Conservation (phyloP, 129 eudicot species). For the Flaveria brownii region DNA sequence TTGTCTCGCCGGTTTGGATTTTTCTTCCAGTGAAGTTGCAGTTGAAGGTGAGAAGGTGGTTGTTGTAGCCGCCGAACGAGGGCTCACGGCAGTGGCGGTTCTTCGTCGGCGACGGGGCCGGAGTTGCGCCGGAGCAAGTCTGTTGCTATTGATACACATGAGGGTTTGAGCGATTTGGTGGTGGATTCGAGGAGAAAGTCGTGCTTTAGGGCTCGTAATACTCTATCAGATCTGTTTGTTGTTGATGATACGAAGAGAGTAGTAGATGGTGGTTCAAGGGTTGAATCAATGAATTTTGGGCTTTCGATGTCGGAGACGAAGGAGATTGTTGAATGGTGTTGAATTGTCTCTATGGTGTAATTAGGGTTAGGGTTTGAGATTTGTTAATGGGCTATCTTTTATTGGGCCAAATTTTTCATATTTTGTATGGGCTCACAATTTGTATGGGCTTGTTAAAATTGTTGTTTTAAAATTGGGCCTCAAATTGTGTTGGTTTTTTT, state of each 20-base stretch:
- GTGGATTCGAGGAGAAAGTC: too few relatives aligned
- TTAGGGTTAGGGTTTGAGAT: too few relatives aligned
- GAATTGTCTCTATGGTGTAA: too few relatives aligned
- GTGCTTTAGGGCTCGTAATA: constrained; percentile 56
- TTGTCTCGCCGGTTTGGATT: constrained; percentile 74
- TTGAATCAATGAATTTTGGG: constrained; percentile 37
- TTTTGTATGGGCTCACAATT: too few relatives aligned
- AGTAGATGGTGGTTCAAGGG: not conserved
- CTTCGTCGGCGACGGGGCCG: constrained; percentile 32
- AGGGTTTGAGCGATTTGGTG: too few relatives aligned
- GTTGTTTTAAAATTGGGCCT: too few relatives aligned
- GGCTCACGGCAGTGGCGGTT: not conserved
- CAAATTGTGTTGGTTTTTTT: too few relatives aligned
- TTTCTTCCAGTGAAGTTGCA: constrained; percentile 19
- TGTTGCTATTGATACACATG: too few relatives aligned
- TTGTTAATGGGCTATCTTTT: too few relatives aligned
- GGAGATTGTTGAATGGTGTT: constrained; percentile 33
- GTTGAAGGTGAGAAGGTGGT: constrained; percentile 15
- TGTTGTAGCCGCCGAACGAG: constrained; percentile 14
- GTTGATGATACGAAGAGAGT: constrained; percentile 37
- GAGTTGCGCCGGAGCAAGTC: too few relatives aligned
- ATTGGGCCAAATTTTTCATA: too few relatives aligned
- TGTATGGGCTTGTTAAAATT: too few relatives aligned
- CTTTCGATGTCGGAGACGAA: constrained; percentile 13
- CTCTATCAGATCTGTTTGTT: constrained; percentile 49